Evolutionary conservation across 2,329 filamentous ascomycete species (phyloP), one percentile per base, ranked within the genome.

Genomic region (Xylaria sp.): DNA sequence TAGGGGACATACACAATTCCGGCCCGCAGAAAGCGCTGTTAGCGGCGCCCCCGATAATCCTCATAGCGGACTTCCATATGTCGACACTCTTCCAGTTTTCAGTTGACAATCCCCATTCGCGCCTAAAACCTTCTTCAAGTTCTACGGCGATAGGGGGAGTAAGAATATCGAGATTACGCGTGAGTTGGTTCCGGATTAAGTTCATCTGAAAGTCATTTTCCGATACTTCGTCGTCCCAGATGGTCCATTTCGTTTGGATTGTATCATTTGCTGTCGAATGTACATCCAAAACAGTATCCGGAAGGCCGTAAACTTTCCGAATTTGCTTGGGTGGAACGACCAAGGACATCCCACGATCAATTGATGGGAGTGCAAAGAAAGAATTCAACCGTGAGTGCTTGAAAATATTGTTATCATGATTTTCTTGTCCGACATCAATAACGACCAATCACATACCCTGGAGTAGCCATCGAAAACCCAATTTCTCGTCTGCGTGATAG

Each of bases 11-110:
- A 42, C 38, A 42, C 15, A 42, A 42, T 42, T 42, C 38, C 6
- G 38, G 38, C 23, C 66, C 66, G 10, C 56, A 68, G 46, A 68
- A 65, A 10, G 66, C 66, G 13, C 26, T 49, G 15, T 68, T 68
- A 2, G 66, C 61, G 9, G 61, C 66, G 2, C 66, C 61, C 0
- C 6, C 66, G 4, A 68, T 58, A 6, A 68, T 38, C 17, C 33
- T 60, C 26, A 68, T 11, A 10, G 46, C n/a, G 3, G 17, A 17
- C 17, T 31, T 65, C 66, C 66, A 65, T 10, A 61, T 23, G 15
- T 65, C 26, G 28, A 48, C 2, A 17, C 15, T 3, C 57, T 17
- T 44, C 28, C 7, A 68, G 59, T 5, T 6, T 42, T 42, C 40
- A n/a, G 40, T n/a, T 17, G 40, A 42, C 5, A 42, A 6, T 5